These are phyloP conservation scores for Cryptosporidium xiaoi DNA, from an alignment of 169 alveolate species.

Conservation along the genomic window DNA sequence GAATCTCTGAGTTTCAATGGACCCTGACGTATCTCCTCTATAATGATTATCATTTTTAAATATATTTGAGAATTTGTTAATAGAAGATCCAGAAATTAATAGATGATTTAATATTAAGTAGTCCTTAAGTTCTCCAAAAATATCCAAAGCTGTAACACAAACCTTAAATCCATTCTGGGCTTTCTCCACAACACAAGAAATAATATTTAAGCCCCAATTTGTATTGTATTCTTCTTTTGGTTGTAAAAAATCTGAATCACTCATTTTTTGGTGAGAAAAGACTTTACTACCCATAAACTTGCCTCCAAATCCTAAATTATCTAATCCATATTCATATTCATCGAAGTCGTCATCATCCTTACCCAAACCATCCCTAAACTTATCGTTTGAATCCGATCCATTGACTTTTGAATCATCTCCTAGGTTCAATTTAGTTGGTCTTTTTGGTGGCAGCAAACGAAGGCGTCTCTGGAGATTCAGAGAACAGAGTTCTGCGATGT, in stretches of 20 bases:
- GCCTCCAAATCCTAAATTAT: conserved; percentile 5
- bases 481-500: conserved; percentile 56
- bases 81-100: not conserved
- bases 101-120: conserved; percentile 44
- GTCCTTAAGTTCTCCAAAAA: conserved; percentile 59
- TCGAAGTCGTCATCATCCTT: conserved; percentile 12
- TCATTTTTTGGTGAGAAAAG: not conserved
- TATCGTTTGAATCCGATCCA: not conserved
- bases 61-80: not conserved
- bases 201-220: conserved; percentile 52
- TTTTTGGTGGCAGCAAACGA: conserved; percentile 32
- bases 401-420: not conserved
- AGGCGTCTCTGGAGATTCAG: conserved; percentile 35
- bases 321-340: not conserved
- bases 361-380: not conserved
- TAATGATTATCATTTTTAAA: not conserved
- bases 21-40: not conserved
- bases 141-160: conserved; percentile 49
- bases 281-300: not conserved
- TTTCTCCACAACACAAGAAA: conserved; percentile 57
- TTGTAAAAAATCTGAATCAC: not conserved
- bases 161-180: conserved; percentile 65
- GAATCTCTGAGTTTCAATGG: conserved; percentile 48
- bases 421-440: conserved; percentile 7
- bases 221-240: conserved; percentile 30